Evolutionary conservation across 2,329 filamentous ascomycete genomes (phyloP), one percentile per base, ranked within the genome.

Genomic region (Xylariaceae sp.): DNA sequence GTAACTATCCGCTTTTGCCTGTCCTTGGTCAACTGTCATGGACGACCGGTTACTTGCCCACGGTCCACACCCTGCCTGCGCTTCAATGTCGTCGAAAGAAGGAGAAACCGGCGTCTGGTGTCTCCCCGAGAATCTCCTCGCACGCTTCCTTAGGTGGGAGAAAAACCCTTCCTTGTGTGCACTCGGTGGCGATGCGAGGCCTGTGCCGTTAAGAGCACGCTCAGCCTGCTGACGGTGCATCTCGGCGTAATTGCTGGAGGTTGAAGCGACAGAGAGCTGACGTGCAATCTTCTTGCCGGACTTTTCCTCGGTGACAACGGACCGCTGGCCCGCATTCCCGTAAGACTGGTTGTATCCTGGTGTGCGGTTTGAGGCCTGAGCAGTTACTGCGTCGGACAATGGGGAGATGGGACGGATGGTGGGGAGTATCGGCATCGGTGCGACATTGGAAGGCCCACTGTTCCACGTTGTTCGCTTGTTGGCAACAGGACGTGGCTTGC

Each of bases 111-210:
- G 83, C 11, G 81, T 82, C 59, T 90, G 86, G 57, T 95, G 88
- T 41, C 90, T 82, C 32, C 92, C 92, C 17, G 92, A 98, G 44
- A 98, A 82, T 51, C 92, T 78, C 52, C 92, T 79, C 18, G 94
- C 92, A 36, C 90, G 83, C 65, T 98, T 98, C 40, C 92, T 79
- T 6, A 98, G 74, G 60, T 98, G 92, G 1, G 92, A 97, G 66
- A 98, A 98, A 70, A 98, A 98, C 63, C 92, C 88, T 62, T 98
- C 92, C 59, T 94, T 94, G 40, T 88, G 85, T 13, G 77, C 85
- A 53, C 76, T 82, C 0, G 83, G 80, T 3, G 88, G 87, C 5
- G 88, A 92, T 12, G 76, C 80, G 16, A 89, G 69, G 15, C 82
- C 85, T 54, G 83, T 81, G 37, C 89, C 92, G 58, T 88, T 96